A percentile compares a stretch with the other conserved stretches of the same genome.
phyloP scores from a whole-genome alignment of 164 flowering plant species.

The Santalum album region DNA sequence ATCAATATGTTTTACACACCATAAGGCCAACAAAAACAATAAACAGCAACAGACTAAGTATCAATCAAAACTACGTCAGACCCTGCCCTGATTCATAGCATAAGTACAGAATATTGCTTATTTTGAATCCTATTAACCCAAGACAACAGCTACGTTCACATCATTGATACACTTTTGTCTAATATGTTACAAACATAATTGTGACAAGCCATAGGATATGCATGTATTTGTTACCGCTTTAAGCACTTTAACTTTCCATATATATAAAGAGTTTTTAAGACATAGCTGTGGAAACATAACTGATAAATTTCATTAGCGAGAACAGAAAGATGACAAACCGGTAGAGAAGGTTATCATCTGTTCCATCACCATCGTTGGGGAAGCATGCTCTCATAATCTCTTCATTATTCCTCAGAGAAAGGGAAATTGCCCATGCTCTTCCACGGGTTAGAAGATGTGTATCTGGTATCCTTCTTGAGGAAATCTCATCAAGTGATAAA shows the following conservation, averaged over 20 bases:
- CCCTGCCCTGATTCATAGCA: too few species aligned
- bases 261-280: not conserved
- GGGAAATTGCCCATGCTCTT: slow-evolving; percentile 82
- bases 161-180: too few species aligned
- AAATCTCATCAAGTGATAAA: slow-evolving; percentile 20
- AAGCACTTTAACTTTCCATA: not conserved
- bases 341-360: slow-evolving; percentile 52
- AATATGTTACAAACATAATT: too few species aligned
- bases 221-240: not conserved
- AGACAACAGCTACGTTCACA: too few species aligned
- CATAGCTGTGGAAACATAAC: not conserved
- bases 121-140: too few species aligned
- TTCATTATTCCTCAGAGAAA: slow-evolving; percentile 46
- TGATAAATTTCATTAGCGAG: not conserved
- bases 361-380: slow-evolving; percentile 22
- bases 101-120: too few species aligned
- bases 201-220: too few species aligned
- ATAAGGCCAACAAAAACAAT: too few species aligned
- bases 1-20: too few species aligned
- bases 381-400: slow-evolving; percentile 45
- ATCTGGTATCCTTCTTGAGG: slow-evolving; percentile 17
- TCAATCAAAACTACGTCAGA: too few species aligned
- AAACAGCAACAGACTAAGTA: too few species aligned
- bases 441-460: slow-evolving; percentile 51
- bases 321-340: slow-evolving; percentile 37